Conservation (phyloP, 768 basidiomycete species). For the Amyloporia xantha region DNA sequence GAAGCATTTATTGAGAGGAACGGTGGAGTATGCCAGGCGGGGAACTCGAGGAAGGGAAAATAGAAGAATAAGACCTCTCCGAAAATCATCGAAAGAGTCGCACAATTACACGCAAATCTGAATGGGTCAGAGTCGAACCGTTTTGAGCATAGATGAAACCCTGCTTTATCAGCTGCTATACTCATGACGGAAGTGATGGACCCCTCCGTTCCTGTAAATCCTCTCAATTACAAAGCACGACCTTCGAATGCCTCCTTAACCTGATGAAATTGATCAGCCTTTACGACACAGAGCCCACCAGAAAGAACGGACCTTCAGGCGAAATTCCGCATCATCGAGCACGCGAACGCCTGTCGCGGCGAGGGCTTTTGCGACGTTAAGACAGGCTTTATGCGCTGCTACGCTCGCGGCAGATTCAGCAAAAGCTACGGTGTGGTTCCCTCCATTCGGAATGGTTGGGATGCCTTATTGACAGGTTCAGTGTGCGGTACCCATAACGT, state of each 20-base stretch:
- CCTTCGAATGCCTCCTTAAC: slow-evolving; percentile 44
- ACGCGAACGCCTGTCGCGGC: slow-evolving; percentile 65
- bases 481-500: neutral
- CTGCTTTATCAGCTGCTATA: too few relatives aligned
- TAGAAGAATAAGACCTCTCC: too few relatives aligned
- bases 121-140: too few relatives aligned
- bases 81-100: too few relatives aligned
- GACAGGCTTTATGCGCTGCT: slow-evolving; percentile 57
- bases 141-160: too few relatives aligned
- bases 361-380: slow-evolving; percentile 64
- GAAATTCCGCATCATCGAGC: slow-evolving; percentile 62
- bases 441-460: slow-evolving; percentile 63
- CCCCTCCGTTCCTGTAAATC: too few relatives aligned
- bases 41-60: too few relatives aligned
- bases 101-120: too few relatives aligned
- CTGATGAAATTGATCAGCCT: slow-evolving; percentile 23
- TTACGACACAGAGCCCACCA: neutral
- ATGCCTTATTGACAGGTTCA: slow-evolving; percentile 50
- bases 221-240: too few relatives aligned
- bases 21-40: too few relatives aligned
- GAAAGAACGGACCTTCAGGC: slow-evolving; percentile 37
- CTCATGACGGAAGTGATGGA: too few relatives aligned
- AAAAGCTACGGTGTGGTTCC: slow-evolving; percentile 74
- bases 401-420: slow-evolving; percentile 53
- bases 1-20: too few relatives aligned